phyloP scores from a whole-genome alignment of 1,284 basidiomycete genomes.

The Clitocybe nebularis region DNA sequence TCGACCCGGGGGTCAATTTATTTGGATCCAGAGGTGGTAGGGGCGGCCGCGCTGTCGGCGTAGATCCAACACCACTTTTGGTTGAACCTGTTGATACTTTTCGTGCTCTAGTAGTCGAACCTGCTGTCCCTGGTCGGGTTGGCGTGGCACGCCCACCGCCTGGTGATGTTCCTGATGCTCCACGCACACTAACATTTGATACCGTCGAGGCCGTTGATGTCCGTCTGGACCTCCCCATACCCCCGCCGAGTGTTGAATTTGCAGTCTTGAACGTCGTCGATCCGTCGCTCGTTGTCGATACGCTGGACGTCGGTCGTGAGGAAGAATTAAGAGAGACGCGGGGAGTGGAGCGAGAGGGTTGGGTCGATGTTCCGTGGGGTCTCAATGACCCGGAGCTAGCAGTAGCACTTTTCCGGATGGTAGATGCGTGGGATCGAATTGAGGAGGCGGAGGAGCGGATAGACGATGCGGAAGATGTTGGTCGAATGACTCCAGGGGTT shows the following conservation, averaged over 20 bases:
- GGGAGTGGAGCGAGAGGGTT: constrained; percentile 10
- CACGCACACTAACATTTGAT: constrained; percentile 14
- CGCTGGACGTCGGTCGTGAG: constrained; percentile 21
- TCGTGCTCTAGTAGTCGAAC: constrained; percentile 11
- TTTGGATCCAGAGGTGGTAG: constrained; percentile 26
- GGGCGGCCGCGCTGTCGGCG: constrained; percentile 21
- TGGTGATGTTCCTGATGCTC: neutral
- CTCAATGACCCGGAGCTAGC: constrained; percentile 4
- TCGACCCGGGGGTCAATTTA: constrained; percentile 24
- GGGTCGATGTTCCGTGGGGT: constrained; percentile 6
- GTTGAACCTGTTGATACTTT: constrained; percentile 27
- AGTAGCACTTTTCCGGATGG: constrained; percentile 25
- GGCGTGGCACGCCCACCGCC: constrained; percentile 7
- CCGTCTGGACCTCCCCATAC: constrained; percentile 19
- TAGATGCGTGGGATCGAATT: constrained; percentile 22
- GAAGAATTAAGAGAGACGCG: constrained; percentile 17
- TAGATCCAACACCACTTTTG: constrained; percentile 13
- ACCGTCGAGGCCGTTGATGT: constrained; percentile 19
- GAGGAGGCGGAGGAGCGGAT: constrained; percentile 17
- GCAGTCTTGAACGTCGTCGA: constrained; percentile 59
- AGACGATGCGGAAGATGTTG: constrained; percentile 19
- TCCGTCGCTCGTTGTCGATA: constrained; percentile 44
- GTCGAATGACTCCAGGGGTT: neutral
- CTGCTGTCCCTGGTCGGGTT: constrained; percentile 5
- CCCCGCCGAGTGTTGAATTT: constrained; percentile 17